Base-by-base conservation (phyloP, 169 alveolate species). In the Plasmodium vinckei region DNA sequence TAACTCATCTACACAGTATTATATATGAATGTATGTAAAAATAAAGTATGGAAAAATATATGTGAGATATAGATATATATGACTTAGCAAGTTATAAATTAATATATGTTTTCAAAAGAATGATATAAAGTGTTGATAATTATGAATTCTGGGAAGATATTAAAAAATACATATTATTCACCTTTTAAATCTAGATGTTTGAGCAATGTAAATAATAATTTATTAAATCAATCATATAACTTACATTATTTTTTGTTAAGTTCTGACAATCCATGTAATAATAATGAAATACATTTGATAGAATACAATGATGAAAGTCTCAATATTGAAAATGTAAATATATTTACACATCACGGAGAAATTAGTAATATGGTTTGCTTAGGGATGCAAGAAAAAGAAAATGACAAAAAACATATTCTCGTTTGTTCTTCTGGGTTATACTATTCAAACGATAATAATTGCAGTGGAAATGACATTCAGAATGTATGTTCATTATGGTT, bases 241-340 rank as follows among this genome's bases (percentile, higher is more conserved):
- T 57, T 82, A 46, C 90, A 82, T 60, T 82, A 82, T 61, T 82
- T 82, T 44, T 9, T 82, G 44, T 27, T 82, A 67, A 61, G 90
- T 49, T 54, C 90, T 33, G 23, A 72, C 56, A 57, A 56, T 17
- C 90, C 90, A 44, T 67, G 53, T 54, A 19, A 42, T 46, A 72
- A 82, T 6, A 82, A 82, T 82, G 90, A 82, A 68, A 44, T 82
- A 3, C 90, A 82, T 56, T 82, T 82, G 23, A 82, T 82, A 39
- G 90, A 82, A 54, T 82, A 82, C 19, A 68, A 82, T 39, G 90
- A 82, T 54, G 72, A 65, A 46, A 19, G 42, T 51, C 69, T 60
- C 19, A 23, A 59, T 56, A 51, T 82, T 12, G 46, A 72, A 61
- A 82, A 82, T 56, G 68, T 82, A 3, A 44, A 82, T 3, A 68